Base-by-base conservation (phyloP, 805 yeast species). In the Kuraishia hungarica region DNA sequence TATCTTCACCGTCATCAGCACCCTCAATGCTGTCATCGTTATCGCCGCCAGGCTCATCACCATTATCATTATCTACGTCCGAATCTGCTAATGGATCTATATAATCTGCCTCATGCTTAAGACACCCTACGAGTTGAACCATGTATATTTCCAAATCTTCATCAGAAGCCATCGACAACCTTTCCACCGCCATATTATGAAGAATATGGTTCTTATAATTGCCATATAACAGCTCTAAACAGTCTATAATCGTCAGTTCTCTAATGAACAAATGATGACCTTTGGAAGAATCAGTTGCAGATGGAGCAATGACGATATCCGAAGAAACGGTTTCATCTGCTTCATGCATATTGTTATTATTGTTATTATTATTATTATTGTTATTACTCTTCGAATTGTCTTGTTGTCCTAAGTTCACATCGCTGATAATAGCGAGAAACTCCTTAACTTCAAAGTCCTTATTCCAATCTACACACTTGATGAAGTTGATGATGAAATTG, bases 121-220 rank as follows among this genome's bases (percentile, higher is more conserved):
- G 79, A 0, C 97, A 96, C 64, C 92, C 97, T 0, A 93, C 98
- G 19, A 93, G 74, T 68, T 94, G 99, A 55, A 93, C 77, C 59
- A 94, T 72, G 63, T 89, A 94, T 57, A 92, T 74, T 55, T 88
- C 86, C 17, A 94, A 67, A 59, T 93, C 97, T 11, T 80, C 84
- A 61, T 89, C 94, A 39, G 82, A 79, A 0, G 97, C 97, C 57
- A 83, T 77, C 54, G 82, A 80, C 51, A 93, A 72, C 56, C 97
- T 72, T 60, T 89, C 88, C 1, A 93, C 96, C 0, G 99, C 99
- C 74, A 89, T 88, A 5, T 88, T 81, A 51, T 97, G 74, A 15
- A 93, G 89, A 7, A 84, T 80, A 1, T 82, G 75, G 49, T 89
- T 89, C 58, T 77, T 82, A 68, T 89, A 91, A 52, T 81, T 80